Conservation (phyloP, 2,329 filamentous ascomycete species). For the Chaetomium olivaceum region DNA sequence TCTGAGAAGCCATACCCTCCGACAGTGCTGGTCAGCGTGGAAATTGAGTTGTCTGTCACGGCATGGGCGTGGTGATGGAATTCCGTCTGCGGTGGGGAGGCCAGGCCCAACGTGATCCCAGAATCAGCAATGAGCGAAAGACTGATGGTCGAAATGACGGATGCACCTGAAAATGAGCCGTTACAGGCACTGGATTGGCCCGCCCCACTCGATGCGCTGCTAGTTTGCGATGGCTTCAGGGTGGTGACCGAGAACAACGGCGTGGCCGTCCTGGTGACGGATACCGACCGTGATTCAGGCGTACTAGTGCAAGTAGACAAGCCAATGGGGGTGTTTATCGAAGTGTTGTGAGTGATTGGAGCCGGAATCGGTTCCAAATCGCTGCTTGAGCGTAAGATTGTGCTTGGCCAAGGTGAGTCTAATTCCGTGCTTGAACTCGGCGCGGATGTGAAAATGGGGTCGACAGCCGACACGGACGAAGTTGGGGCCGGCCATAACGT, state of each 20-base stretch:
- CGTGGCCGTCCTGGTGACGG: neutral
- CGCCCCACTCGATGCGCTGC: neutral
- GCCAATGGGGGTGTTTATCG: neutral
- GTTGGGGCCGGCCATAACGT: constrained; percentile 22
- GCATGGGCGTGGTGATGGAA: constrained; percentile 18
- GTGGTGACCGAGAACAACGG: constrained; percentile 20
- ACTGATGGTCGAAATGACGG: neutral
- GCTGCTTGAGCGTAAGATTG: neutral
- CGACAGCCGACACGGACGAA: neutral
- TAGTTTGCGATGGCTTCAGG: neutral
- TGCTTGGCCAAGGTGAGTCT: neutral
- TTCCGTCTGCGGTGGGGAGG: constrained; percentile 24
- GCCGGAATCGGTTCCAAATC: neutral
- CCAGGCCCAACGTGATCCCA: neutral
- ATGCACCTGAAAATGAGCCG: neutral
- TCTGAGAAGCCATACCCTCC: constrained; percentile 22
- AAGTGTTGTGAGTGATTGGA: constrained; percentile 16
- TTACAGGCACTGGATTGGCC: constrained; percentile 12
- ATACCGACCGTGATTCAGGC: constrained; percentile 1
- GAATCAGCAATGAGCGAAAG: neutral
- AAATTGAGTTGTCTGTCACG: neutral
- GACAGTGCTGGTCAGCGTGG: neutral
- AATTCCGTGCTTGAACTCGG: neutral
- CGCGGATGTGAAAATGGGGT: neutral
- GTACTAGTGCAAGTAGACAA: constrained; percentile 2